phyloP scores from a whole-genome alignment of 164 flowering plant species.

The Cinnamomum micranthum region DNA sequence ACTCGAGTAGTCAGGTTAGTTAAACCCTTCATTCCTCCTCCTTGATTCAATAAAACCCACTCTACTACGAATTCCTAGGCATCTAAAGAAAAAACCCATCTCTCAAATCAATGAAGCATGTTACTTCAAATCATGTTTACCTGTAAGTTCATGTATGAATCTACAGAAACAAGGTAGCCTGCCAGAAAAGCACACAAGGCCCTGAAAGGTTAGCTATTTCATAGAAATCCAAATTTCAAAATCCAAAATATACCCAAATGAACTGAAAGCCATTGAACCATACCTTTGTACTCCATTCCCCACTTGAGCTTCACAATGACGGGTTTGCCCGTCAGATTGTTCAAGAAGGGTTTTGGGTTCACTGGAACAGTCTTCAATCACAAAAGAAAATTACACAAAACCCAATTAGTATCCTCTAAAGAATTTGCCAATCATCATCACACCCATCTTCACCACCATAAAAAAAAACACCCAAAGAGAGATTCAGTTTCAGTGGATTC shows the following conservation, averaged over 20 bases:
- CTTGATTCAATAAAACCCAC: too few species aligned
- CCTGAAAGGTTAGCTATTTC: too few species aligned
- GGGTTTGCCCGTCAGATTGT: slow-evolving; percentile 90
- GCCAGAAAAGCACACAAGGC: slow-evolving; percentile 10
- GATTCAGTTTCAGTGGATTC: too few species aligned
- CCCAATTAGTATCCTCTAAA: too few species aligned
- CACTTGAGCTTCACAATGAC: slow-evolving; percentile 93
- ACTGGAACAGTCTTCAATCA: slow-evolving; percentile 70
- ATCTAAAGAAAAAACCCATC: too few species aligned
- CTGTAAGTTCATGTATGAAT: slow-evolving; percentile 73
- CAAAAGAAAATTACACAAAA: background rate
- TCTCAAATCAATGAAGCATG: too few species aligned
- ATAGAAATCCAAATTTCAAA: background rate
- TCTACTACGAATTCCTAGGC: too few species aligned
- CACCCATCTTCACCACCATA: too few species aligned
- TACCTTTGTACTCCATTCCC: slow-evolving; percentile 99
- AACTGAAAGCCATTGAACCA: background rate
- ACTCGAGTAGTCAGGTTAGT: too few species aligned
- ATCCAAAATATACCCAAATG: background rate
- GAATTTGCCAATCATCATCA: too few species aligned
- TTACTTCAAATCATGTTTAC: slow-evolving; percentile 12
- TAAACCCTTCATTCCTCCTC: too few species aligned
- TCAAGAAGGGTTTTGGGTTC: slow-evolving; percentile 93
- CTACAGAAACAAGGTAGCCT: slow-evolving; percentile 91
- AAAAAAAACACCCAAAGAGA: too few species aligned